Evolutionary conservation across 2,329 filamentous ascomycete species (phyloP), one percentile per base, ranked within the genome.

Genomic region (Colletotrichum sansevieriae): DNA sequence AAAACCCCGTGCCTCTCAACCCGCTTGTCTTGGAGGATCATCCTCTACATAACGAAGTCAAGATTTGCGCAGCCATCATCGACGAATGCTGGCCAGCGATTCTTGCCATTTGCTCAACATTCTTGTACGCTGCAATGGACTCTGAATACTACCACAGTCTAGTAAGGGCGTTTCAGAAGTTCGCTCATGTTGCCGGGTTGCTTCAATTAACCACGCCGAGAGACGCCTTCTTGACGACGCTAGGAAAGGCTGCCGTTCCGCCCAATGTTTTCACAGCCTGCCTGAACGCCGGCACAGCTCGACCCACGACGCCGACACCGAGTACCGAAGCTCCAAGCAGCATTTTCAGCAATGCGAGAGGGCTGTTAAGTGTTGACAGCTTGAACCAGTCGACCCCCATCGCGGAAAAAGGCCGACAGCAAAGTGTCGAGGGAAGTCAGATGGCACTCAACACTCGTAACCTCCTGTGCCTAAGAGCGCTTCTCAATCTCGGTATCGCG

Each of bases 11-110:
- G 13, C 93, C 94, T 1, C 81, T 95, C 18, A 99, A 99, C 77
- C 96, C 96, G 2, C 82, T 99, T 3, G 85, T 86, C 1, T 79
- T 97, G 8, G 88, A 91, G 70, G 89, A 92, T 44, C 93, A 97
- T 75, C 87, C 92, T 0, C 84, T 94, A 9, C 86, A 90, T 60
- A 77, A 84, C 1, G 91, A 94, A 57, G 89, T 98, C 65, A 88
- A 90, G 74, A 89, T 90, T 2, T 95, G 93, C 74, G 93, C 94
- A 12, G 87, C 87, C 10, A 91, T 99, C 63, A 92, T 99, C 25
- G 93, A 97, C 4, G 88, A 93, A 72, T 98, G 95, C 78, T 99
- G 96, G 96, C 96, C 96, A 54, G 96, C 96, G 12, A 91, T 98
- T 44, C 87, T 99, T 56, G 95, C 96, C 1, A 96, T 94, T 2